A percentile compares a stretch with the other conserved stretches of the same genome.
Conservation (phyloP, 1,284 basidiomycete genomes). For the Melanopsichium pennsylvanicum region DNA sequence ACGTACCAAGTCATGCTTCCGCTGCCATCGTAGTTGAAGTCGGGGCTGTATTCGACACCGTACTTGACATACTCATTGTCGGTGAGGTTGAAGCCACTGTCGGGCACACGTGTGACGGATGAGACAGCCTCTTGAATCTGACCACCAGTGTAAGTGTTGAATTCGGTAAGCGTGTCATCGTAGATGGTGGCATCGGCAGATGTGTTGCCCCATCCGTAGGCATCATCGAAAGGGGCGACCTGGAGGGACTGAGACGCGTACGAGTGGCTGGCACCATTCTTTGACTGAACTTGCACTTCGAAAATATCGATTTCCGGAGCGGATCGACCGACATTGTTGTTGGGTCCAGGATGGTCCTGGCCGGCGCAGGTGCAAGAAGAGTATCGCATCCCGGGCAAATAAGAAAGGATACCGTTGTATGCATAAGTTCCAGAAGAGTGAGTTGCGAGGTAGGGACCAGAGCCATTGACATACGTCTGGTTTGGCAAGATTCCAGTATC, state of each 20-base stretch:
- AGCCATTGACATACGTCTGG: slow-evolving; percentile 52
- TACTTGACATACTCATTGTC: slow-evolving; percentile 43
- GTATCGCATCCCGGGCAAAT: slow-evolving; percentile 61
- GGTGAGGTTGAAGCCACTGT: slow-evolving; percentile 49
- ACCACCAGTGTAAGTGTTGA: slow-evolving; percentile 63
- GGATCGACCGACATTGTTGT: slow-evolving; percentile 57
- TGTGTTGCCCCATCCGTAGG: slow-evolving; percentile 54
- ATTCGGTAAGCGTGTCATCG: slow-evolving; percentile 36
- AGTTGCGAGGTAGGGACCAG: slow-evolving; percentile 45
- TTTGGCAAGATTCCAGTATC: slow-evolving; percentile 61
- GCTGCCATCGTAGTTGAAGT: slow-evolving; percentile 52
- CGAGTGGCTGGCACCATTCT: slow-evolving; percentile 42
- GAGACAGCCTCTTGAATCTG: slow-evolving; percentile 65
- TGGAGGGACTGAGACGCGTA: slow-evolving; percentile 64
- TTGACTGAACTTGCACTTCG: slow-evolving; percentile 70
- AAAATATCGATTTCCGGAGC: slow-evolving; percentile 65
- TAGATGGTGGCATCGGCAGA: slow-evolving; percentile 48
- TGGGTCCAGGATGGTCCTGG: slow-evolving; percentile 61
- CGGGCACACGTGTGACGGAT: slow-evolving; percentile 52
- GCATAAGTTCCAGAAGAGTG: slow-evolving; percentile 55
- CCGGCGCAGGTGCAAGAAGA: slow-evolving; percentile 58
- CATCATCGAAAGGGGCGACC: slow-evolving; percentile 62
- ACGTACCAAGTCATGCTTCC: slow-evolving; percentile 62
- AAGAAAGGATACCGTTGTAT: slow-evolving; percentile 38
- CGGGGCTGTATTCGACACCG: slow-evolving; percentile 64